These are phyloP conservation scores for Dactylellina leptospora DNA, from an alignment of 2,329 filamentous ascomycete species.

Conservation along the genomic window DNA sequence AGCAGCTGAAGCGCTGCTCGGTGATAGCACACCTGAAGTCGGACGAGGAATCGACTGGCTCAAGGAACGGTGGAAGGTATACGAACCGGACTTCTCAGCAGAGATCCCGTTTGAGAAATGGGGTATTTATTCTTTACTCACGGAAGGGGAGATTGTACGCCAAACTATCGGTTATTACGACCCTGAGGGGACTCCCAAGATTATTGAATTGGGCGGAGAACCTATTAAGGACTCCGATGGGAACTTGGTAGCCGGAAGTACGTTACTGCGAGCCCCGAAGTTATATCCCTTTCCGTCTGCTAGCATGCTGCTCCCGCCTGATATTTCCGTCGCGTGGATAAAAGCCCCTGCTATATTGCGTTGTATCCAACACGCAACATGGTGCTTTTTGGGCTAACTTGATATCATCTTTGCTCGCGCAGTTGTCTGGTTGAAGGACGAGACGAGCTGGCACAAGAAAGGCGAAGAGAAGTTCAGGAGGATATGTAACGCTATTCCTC, in stretches of 20 bases:
- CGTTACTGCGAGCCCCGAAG: constrained; percentile 1
- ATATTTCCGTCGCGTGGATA: too few relatives aligned
- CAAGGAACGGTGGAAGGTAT: constrained; percentile 50
- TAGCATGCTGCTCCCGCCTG: constrained; percentile 1
- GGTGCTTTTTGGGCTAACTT: constrained; percentile 5
- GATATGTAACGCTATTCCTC: constrained; percentile 50
- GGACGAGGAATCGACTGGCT: constrained; percentile 50
- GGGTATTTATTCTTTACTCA: constrained; percentile 46
- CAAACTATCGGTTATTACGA: constrained; percentile 50
- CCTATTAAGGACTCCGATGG: constrained; percentile 44
- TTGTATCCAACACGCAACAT: constrained; percentile 48
- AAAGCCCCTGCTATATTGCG: constrained; percentile 25
- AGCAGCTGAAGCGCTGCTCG: constrained; percentile 41
- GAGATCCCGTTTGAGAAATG: constrained; percentile 52
- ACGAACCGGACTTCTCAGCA: constrained; percentile 51
- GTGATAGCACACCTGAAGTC: constrained; percentile 46
- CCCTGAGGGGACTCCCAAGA: constrained; percentile 24
- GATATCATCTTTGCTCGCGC: background rate
- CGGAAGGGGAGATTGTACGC: constrained; percentile 38
- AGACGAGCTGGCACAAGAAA: constrained; percentile 47
- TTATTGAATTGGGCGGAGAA: constrained; percentile 51
- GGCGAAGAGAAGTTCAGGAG: constrained; percentile 47
- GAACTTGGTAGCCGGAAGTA: constrained; percentile 47
- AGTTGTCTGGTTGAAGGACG: constrained; percentile 53
- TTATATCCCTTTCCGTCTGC: background rate